Base-by-base conservation (phyloP, 139 green algal species). In the Mesotaenium endlicherianum region DNA sequence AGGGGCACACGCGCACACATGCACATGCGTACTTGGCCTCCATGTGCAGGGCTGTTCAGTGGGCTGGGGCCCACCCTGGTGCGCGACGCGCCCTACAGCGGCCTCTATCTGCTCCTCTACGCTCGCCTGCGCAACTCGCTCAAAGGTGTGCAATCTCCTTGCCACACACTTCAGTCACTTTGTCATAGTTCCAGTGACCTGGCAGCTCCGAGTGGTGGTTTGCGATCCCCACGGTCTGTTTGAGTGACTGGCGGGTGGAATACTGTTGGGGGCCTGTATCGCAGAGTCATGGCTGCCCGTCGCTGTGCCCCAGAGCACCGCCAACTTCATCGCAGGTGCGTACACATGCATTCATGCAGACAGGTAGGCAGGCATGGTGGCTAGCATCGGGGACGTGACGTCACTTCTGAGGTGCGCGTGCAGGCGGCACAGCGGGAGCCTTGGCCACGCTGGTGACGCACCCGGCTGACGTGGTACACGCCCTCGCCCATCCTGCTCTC, bases 41-140 rank as follows among this genome's bases (percentile, higher is more conserved):
- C n/a, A 26, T 84, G 3, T 83, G 67, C 77, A 87, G 81, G 81
- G 4, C 42, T 87, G 43, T 87, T 70, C 58, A 72, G 87, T 0
- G 95, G 95, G 3, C 41, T 97, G 30, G 91, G 88, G 26, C 93
- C 93, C 8, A 98, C 95, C 0, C 85, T 98, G 1, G 78, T 95
- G 0, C 90, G 92, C 17, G 97, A 97, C 74, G 95, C 94, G 0
- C 96, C 96, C 3, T 98, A 97, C 81, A 97, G 93, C 31, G 95
- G 91, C 0, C 71, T 98, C 6, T 98, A 98, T 90, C 97, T 97
- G 80, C 91, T 96, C 86, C 91, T 98, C n/a, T 98, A 98, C 90
- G 31, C 41, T 8, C 41, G 43, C 47, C 47, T 80, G 72, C 49
- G 72, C 42, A 71, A 20, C 72, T 75, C 41, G 20, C 47, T 80